Percentiles rank a stretch among this genome's conserved stretches.
phyloP scores from a whole-genome alignment of 202 grass and related monocot species.

The Hordeum pubiflorum region DNA sequence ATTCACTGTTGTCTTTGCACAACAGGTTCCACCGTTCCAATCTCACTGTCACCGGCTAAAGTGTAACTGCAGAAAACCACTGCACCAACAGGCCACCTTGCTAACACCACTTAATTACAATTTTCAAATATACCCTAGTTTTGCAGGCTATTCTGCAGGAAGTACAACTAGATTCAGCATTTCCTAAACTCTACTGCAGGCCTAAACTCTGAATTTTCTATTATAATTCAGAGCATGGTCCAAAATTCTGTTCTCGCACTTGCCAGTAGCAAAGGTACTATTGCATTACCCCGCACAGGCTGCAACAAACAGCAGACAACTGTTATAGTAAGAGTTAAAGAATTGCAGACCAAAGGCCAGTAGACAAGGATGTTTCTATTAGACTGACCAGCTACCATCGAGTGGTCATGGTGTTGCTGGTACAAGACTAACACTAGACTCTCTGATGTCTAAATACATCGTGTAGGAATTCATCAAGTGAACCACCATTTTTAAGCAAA shows the following conservation, averaged over 20 bases:
- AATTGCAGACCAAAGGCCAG: not conserved
- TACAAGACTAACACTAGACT: not conserved
- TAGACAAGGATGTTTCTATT: not conserved
- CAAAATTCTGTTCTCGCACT: not conserved
- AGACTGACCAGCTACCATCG: not conserved
- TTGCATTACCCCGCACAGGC: not conserved
- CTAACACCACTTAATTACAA: not conserved
- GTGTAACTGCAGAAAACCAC: not conserved
- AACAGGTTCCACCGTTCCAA: not conserved
- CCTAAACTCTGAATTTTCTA: not conserved
- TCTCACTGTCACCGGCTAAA: not conserved
- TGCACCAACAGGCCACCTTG: slow-evolving; percentile 5
- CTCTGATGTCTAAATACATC: not conserved
- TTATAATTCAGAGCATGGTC: not conserved
- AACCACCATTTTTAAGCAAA: not conserved
- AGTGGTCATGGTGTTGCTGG: not conserved
- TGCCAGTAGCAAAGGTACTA: not conserved
- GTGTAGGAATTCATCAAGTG: not conserved
- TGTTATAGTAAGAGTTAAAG: not conserved
- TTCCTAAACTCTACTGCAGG: not conserved
- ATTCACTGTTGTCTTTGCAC: not conserved
- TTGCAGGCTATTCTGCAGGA: not conserved
- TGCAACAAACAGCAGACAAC: not conserved
- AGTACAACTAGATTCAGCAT: not conserved
- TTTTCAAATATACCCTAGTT: not conserved